Evolutionary conservation across 306 rosid genomes (phyloP), one percentile per base, ranked within the genome.

Genomic region (apple (Malus domestica)): DNA sequence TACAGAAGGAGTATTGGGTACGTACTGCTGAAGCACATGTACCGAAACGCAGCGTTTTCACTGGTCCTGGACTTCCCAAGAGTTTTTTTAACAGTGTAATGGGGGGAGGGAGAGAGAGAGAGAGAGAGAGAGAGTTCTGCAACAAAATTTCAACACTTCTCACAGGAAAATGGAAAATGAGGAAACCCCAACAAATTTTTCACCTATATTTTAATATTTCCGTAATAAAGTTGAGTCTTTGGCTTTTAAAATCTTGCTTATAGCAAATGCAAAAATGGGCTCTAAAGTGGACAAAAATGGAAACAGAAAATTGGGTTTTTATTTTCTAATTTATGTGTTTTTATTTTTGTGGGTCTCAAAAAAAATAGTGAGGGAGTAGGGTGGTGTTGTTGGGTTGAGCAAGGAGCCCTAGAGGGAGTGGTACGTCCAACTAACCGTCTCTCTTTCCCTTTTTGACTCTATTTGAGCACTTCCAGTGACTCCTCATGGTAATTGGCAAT

Each of bases 361-460:
- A 27, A 27, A 25, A 1, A 8, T 0, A 55, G 27, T 32, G 62
- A 79, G 80, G 59, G 59, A 78, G 85, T 80, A 68, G 80, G 51
- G 78, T 15, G 16, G 54, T 4, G 46, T 9, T 49, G 54, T 49
- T 49, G 54, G 54, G 54, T 49, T 67, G 76, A 83, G 63, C 66
- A 44, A 71, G 19, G 77, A 67, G 76, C 78, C 78, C 35, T 27
- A 23, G 23, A 23, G 63, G 15, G 66, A 13, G 59, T 4, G 55
- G 76, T 54, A 78, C 68, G 84, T 83, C 87, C 93, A 87, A 82
- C 93, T 67, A 87, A 76, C 89, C 72, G 77, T 83, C 86, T 83
- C 64, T 69, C 59, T 68, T 84, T 85, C 64, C 65, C 59, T 68
- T 82, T 85, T 85, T 85, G 90, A 87, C 89, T 68, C 76, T 62